A percentile compares a stretch with the other conserved stretches of the same genome.
Conservation (phyloP, 1,139 yeast genomes). For the Citeromyces hawaiiensis region DNA sequence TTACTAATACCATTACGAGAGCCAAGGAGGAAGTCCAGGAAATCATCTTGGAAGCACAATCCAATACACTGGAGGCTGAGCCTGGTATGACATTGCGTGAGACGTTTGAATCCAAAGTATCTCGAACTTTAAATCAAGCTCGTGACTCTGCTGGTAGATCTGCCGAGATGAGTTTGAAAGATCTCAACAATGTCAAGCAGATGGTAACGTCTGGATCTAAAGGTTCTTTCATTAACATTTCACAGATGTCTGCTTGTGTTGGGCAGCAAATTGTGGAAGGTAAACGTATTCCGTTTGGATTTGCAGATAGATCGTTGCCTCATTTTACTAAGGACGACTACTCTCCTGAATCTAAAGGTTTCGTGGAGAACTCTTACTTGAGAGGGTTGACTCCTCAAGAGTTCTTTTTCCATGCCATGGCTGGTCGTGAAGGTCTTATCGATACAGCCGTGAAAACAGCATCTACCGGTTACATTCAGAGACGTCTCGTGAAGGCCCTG, state of each 20-base stretch:
- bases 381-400: constrained; percentile 98
- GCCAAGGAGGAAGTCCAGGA: constrained; percentile 92
- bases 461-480: constrained; percentile 97
- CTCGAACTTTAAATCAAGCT: constrained; percentile 91
- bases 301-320: constrained; percentile 90
- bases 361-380: constrained; percentile 91
- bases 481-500: constrained; percentile 95
- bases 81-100: constrained; percentile 99
- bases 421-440: constrained; percentile 99
- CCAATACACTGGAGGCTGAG: constrained; percentile 77
- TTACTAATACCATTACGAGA: constrained; percentile 82
- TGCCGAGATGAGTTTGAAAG: constrained; percentile 92
- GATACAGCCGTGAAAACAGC: constrained; percentile 99
- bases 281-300: constrained; percentile 97
- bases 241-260: constrained; percentile 99
- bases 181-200: constrained; percentile 90
- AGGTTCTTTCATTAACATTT: constrained; percentile 96
- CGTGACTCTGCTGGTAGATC: constrained; percentile 99
- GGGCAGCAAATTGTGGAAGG: constrained; percentile 99
- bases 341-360: constrained; percentile 96
- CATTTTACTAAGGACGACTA: constrained; percentile 98
- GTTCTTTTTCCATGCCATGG: constrained; percentile 99
- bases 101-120: constrained; percentile 94
- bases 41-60: constrained; percentile 85
- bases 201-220: constrained; percentile 99